These are phyloP conservation scores for Solanum stenotomum DNA, from an alignment of 257 asterid species.

Conservation along the genomic window DNA sequence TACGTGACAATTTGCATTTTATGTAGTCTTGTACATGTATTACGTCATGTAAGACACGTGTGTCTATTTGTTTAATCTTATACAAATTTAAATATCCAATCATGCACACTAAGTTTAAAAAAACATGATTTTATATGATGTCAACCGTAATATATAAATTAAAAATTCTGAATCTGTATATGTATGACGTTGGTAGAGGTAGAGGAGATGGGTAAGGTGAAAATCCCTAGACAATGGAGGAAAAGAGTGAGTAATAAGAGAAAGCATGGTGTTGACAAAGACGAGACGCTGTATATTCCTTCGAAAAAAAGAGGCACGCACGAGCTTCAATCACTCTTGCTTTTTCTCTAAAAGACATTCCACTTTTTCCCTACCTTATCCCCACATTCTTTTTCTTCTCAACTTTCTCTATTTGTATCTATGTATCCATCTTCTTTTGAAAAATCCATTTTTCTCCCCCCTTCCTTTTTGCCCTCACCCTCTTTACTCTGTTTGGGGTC, in stretches of 20 bases:
- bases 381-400: not conserved
- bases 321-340: slow-evolving; percentile 9
- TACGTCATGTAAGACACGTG: no score
- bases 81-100: no score
- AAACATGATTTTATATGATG: no score
- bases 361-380: slow-evolving; percentile 24
- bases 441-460: not conserved
- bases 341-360: slow-evolving; percentile 28
- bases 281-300: slow-evolving; percentile 73
- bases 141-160: no score
- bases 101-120: not conserved
- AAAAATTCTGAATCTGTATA: not conserved
- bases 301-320: slow-evolving; percentile 34
- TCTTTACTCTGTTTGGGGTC: not conserved
- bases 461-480: not conserved
- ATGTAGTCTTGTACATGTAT: not conserved
- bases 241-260: not conserved
- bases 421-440: not conserved
- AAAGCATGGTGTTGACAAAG: slow-evolving; percentile 53
- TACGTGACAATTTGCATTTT: no score
- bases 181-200: not conserved
- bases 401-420: slow-evolving; percentile 1
- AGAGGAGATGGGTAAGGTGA: not conserved
- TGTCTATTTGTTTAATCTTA: not conserved
- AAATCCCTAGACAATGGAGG: slow-evolving; percentile 20